Conservation (phyloP, 768 basidiomycete genomes). For the Calocybe indica region DNA sequence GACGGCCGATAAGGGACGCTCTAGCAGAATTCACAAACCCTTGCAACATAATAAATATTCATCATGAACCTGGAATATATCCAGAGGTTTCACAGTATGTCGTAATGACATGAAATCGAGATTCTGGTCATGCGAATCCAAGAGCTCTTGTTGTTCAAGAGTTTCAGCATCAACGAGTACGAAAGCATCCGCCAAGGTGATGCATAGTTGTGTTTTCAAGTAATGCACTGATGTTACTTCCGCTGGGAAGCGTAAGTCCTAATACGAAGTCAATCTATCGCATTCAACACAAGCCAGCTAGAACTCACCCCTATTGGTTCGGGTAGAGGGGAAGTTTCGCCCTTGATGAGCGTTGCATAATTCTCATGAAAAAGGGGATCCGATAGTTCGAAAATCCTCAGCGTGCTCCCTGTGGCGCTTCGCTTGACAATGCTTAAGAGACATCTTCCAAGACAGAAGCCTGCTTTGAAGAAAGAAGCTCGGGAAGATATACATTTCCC, state of each 20-base stretch:
- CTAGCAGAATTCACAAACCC: constrained; percentile 44
- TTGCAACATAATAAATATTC: constrained; percentile 98
- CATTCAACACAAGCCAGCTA: background rate
- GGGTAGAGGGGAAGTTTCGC: constrained; percentile 89
- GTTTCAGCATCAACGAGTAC: constrained; percentile 98
- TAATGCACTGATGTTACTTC: constrained; percentile 97
- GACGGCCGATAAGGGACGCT: constrained; percentile 3
- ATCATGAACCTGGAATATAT: constrained; percentile 94
- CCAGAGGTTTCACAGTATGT: constrained; percentile 87
- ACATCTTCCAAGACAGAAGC: constrained; percentile 83
- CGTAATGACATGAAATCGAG: constrained; percentile 91
- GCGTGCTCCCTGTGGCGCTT: constrained; percentile 92
- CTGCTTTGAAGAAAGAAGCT: constrained; percentile 97
- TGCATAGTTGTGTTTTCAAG: constrained; percentile 94
- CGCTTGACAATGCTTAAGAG: constrained; percentile 97
- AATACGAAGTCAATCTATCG: constrained; percentile 4
- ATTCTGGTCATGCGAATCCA: constrained; percentile 87
- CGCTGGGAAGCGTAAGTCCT: constrained; percentile 99
- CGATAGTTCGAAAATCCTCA: constrained; percentile 95
- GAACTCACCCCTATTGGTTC: constrained; percentile 61
- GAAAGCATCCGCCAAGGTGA: constrained; percentile 95
- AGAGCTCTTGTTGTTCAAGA: constrained; percentile 90
- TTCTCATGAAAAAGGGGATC: constrained; percentile 86
- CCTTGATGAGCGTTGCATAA: constrained; percentile 89
- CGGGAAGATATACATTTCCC: constrained; percentile 94